Evolutionary conservation across 371 early-diverging fungal genomes (phyloP).

Genomic region (Apophysomyces elegans): DNA sequence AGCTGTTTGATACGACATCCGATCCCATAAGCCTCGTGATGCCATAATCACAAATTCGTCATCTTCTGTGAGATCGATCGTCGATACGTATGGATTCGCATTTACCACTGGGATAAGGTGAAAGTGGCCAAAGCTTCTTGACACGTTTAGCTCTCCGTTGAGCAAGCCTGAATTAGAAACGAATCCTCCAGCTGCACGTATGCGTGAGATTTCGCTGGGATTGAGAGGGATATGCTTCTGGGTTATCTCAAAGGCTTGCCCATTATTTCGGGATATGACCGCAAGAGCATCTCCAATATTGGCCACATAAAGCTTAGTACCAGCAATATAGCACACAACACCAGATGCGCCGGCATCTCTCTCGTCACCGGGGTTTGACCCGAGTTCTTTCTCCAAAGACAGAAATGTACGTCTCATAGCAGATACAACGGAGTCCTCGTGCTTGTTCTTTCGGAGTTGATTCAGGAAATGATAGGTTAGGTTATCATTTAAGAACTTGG

Average conservation of each 20-base stretch:
- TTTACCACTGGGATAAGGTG: conserved; percentile 84
- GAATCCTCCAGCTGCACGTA: conserved; percentile 82
- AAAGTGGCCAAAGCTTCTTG: conserved; percentile 88
- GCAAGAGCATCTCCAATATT: conserved; percentile 92
- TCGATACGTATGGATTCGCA: conserved; percentile 81
- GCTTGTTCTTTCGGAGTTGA: conserved; percentile 70
- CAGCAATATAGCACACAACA: conserved; percentile 80
- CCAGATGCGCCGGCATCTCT: conserved; percentile 74
- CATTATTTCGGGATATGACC: conserved; percentile 79
- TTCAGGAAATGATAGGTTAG: conserved; percentile 68
- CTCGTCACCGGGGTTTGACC: conserved; percentile 52
- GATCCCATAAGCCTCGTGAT: conserved; percentile 83
- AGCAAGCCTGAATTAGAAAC: conserved; percentile 77
- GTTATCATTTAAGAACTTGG: conserved; percentile 74
- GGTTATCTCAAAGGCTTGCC: conserved; percentile 74
- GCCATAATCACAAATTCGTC: conserved; percentile 94
- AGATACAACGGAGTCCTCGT: conserved; percentile 58
- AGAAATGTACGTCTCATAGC: conserved; percentile 79
- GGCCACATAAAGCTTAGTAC: conserved; percentile 82
- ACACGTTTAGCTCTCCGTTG: conserved; percentile 78
- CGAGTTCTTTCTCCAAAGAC: conserved; percentile 77
- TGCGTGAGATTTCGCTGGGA: conserved; percentile 76
- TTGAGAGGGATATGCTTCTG: conserved; percentile 76
- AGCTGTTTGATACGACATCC: conserved; percentile 80
- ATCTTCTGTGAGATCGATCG: conserved; percentile 73